These are phyloP conservation scores for Pseudisothecium myosuroides DNA, from an alignment of 225 moss, liverwort and hornwort species.

Conservation along the genomic window DNA sequence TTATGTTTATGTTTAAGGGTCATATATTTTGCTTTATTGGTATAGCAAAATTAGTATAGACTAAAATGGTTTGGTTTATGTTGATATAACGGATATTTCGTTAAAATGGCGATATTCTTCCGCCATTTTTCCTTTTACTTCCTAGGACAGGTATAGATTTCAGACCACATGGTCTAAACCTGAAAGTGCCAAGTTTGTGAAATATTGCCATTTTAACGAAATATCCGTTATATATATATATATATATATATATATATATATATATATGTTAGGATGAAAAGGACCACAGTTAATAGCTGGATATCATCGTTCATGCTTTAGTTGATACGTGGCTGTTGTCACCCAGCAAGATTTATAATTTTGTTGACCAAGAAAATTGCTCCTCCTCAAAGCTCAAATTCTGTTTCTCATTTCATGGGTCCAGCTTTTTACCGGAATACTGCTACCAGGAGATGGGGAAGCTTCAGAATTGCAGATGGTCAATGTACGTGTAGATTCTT, in stretches of 20 bases:
- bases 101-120: too few relatives aligned
- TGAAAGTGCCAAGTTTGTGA: too few relatives aligned
- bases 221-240: too few relatives aligned
- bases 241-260: too few relatives aligned
- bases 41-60: neutral
- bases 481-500: neutral
- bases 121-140: too few relatives aligned
- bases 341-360: neutral
- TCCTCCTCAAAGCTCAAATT: neutral
- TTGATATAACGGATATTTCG: too few relatives aligned
- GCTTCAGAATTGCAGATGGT: neutral
- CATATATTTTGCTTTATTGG: neutral
- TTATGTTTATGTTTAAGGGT: neutral
- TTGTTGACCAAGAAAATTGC: neutral
- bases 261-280: neutral
- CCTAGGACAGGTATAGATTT: too few relatives aligned
- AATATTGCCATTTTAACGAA: too few relatives aligned
- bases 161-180: too few relatives aligned
- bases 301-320: neutral
- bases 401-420: neutral
- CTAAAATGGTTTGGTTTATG: neutral
- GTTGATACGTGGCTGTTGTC: neutral
- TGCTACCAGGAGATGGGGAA: neutral
- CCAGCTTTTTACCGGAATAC: neutral
- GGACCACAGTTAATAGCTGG: neutral